Base-by-base conservation (phyloP, 148 eudicot species). In the Fagopyrum homotropicum region DNA sequence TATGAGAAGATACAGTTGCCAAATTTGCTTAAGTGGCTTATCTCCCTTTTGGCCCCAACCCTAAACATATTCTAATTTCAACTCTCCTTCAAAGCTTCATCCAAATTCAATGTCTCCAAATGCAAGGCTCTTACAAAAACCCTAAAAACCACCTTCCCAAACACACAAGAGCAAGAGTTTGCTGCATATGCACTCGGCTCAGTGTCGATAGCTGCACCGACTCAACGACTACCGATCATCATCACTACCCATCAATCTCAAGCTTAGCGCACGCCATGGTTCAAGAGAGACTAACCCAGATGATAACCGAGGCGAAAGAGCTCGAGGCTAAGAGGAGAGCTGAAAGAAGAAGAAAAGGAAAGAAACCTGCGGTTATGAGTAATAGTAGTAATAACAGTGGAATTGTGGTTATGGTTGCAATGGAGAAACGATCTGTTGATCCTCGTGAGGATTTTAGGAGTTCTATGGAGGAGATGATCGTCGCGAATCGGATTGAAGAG, bases 371-470 rank as follows among this genome's bases (percentile, higher is more conserved):
- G 4, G 46, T 15, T 15, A 22, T 7, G 40, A 66, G 74, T 40
- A 72, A 30, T 15, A 73, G 45, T 15, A 52, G 49, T 30, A 76
- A 35, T 35, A 35, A 70, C 46, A 80, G 75, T 45, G 83, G 81
- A 64, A 77, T 90, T 15, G 60, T 87, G 4, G 77, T 93, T 16
- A 83, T 90, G 87, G 76, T 93, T 73, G 98, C 96, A 0, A 84
- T 83, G 88, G 98, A 93, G 84, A 93, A 89, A 78, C 74, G 85
- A 3, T 85, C 88, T 22, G 47, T 79, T 57, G 89, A 91, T 83
- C 93, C 92, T 0, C 88, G 89, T 78, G 87, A 83, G 69, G 98
- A 93, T 85, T 93, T 93, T 72, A 88, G 85, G 59, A 83, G 84
- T 66, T 90, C 96, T 5, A 86, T 93, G 68, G 85, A 83, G 72